Base-by-base conservation (phyloP, 179 eudicot species). In the Drosera spatulata region DNA sequence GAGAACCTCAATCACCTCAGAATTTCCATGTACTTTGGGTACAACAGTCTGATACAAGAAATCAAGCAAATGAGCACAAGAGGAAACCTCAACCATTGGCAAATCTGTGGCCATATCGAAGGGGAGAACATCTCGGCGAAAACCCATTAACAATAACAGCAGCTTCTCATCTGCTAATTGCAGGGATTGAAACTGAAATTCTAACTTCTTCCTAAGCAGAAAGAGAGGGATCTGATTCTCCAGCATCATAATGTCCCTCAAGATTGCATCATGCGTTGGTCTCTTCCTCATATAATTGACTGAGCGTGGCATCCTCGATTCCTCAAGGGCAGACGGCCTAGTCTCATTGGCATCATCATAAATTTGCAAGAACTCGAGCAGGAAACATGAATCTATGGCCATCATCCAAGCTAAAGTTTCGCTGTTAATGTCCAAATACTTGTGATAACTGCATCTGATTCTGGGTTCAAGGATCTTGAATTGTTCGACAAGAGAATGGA, bases 211-310 rank as follows among this genome's bases (percentile, higher is more conserved):
- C 37, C 71, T 75, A 14, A 83, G 1, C 5, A 73, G 58, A 57
- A 83, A 80, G 11, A 83, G 7, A 0, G 94, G 94, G 42, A 80
- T 72, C 68, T 85, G 94, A 70, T 85, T 85, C 73, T 85, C 94
- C 5, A 83, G 59, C 88, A 83, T 80, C n/a, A 83, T 56, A 10
- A 83, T 62, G 41, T 86, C 86, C 33, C 79, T 75, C 38, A 86
- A 39, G 33, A 83, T 70, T 11, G 77, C 74, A 50, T 81, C 64
- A 50, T 76, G 71, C 2, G 71, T 50, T 0, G 74, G 54, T 40
- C 74, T 76, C 47, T 69, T 70, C 42, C 78, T 68, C 49, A 70
- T 43, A 9, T 52, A 33, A 67, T 77, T 75, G 37, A 77, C 63
- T 56, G 73, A 65, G 53, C 69, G 80, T 11, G 73, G 71, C 71